phyloP scores from a whole-genome alignment of 2,329 filamentous ascomycete genomes.

The Orbilia oligospora region DNA sequence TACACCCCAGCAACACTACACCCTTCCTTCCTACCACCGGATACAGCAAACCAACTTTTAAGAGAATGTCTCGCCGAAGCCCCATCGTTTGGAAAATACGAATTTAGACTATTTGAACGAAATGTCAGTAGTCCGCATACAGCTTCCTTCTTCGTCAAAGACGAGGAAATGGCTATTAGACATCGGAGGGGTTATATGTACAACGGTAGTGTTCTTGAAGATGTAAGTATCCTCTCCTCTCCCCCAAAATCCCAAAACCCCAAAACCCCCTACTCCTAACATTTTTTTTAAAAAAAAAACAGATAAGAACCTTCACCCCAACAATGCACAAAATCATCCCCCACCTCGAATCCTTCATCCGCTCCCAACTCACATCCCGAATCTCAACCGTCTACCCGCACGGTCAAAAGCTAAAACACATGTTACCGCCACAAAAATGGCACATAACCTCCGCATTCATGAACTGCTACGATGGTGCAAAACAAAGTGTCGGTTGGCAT shows the following conservation, averaged over 20 bases:
- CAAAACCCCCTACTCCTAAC: background rate
- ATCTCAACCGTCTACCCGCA: constrained; percentile 78
- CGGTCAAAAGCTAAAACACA: constrained; percentile 81
- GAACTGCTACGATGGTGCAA: constrained; percentile 88
- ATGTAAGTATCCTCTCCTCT: background rate
- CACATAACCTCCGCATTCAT: constrained; percentile 90
- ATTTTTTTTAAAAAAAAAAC: background rate
- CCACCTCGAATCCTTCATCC: constrained; percentile 81
- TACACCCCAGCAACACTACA: constrained; percentile 88
- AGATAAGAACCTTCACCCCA: constrained; percentile 79
- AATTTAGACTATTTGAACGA: constrained; percentile 90
- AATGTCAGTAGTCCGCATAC: constrained; percentile 89
- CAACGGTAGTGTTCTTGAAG: constrained; percentile 78
- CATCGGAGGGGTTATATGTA: constrained; percentile 79
- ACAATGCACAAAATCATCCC: constrained; percentile 79
- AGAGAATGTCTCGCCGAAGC: constrained; percentile 82
- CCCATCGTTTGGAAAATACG: constrained; percentile 72
- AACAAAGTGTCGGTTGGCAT: constrained; percentile 91
- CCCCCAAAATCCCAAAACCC: too few relatives aligned
- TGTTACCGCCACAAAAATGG: constrained; percentile 79
- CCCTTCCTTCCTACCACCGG: constrained; percentile 84
- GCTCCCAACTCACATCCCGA: constrained; percentile 79
- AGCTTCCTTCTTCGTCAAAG: constrained; percentile 82
- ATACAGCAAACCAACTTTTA: constrained; percentile 81
- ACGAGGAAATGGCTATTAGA: constrained; percentile 62